These are phyloP conservation scores for Leucocoprinus sp. DNA, from an alignment of 768 basidiomycete genomes.

Conservation along the genomic window DNA sequence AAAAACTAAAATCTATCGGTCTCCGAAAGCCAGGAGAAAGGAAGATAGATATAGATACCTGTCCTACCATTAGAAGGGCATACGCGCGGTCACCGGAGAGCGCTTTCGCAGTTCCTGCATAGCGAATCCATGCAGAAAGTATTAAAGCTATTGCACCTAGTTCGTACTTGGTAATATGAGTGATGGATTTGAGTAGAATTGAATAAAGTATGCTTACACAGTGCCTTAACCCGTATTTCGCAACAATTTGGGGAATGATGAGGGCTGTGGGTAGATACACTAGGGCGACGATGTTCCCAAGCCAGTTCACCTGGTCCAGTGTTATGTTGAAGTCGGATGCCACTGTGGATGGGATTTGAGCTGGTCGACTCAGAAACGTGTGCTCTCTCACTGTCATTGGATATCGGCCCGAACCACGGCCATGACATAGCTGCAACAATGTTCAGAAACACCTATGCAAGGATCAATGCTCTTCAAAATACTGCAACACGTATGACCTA, in stretches of 20 bases:
- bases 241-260: slow-evolving; percentile 47
- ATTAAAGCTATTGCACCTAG: slow-evolving; percentile 46
- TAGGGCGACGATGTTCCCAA: slow-evolving; percentile 59
- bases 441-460: slow-evolving; percentile 50
- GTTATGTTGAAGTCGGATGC: slow-evolving; percentile 59
- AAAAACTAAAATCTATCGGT: slow-evolving; percentile 36
- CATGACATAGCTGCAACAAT: slow-evolving; percentile 57
- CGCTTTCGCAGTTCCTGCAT: slow-evolving; percentile 54
- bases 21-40: neutral
- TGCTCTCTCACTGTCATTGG: slow-evolving; percentile 45
- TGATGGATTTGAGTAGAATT: slow-evolving; percentile 1
- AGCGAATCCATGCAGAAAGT: slow-evolving; percentile 69
- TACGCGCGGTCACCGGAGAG: slow-evolving; percentile 49
- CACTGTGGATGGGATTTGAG: slow-evolving; percentile 29
- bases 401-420: slow-evolving; percentile 84
- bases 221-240: slow-evolving; percentile 50
- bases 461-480: too few relatives aligned
- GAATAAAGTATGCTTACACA: slow-evolving; percentile 40
- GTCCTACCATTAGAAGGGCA: slow-evolving; percentile 60
- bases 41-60: slow-evolving; percentile 33
- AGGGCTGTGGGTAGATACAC: slow-evolving; percentile 58
- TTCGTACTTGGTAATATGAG: slow-evolving; percentile 41
- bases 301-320: slow-evolving; percentile 71
- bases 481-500: slow-evolving; percentile 23
- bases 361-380: neutral